Evolutionary conservation across 257 asterid species (phyloP), one percentile per base, ranked within the genome.

Genomic region (Paulownia fortunei): DNA sequence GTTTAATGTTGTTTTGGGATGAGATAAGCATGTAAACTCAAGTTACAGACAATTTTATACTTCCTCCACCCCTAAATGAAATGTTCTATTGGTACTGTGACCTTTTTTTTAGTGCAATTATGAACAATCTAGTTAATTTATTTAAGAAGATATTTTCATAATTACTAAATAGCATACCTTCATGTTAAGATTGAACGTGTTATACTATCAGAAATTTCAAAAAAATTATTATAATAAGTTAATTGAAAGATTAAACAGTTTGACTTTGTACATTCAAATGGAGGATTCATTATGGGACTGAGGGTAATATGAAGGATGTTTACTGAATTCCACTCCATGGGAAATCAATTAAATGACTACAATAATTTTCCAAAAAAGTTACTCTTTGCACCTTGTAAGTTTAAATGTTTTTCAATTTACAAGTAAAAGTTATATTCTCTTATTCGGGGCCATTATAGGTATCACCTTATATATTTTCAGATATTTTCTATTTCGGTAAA

Each of bases 1-100:
- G 21, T 60, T 49, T 69, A 24, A 6, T 49, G 37, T 73, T 49
- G 60, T 24, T 42, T 36, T 71, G 68, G 58, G 39, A 62, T 36
- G 67, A 55, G 32, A 24, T 52, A 32, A 26, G 5, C 7, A 46
- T 62, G 72, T 46, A 44, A 13, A 56, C 30, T 59, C 26, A 74
- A 23, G 39, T 63, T 51, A 16, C 15, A 36, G 13, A 5, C 8
- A 34, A 8, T 16, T 69, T 5, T 27, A 60, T 15, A 12, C 27
- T 13, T 18, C 39, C 49, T 69, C 73, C n/a, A 18, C 34, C n/a
- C 60, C 41, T 6, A 1, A 15, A 6, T 47, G 6, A 42, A 39
- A 9, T 75, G 19, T 9, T 46, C 67, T 8, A 59, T 19, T 63
- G 34, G 8, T 32, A 47, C 13, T 51, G 23, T 74, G 44, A 39